A percentile compares a stretch with the other conserved stretches of the same genome.
These are phyloP conservation scores for Starmera quercuum DNA, from an alignment of 805 yeast genomes.

Conservation along the genomic window DNA sequence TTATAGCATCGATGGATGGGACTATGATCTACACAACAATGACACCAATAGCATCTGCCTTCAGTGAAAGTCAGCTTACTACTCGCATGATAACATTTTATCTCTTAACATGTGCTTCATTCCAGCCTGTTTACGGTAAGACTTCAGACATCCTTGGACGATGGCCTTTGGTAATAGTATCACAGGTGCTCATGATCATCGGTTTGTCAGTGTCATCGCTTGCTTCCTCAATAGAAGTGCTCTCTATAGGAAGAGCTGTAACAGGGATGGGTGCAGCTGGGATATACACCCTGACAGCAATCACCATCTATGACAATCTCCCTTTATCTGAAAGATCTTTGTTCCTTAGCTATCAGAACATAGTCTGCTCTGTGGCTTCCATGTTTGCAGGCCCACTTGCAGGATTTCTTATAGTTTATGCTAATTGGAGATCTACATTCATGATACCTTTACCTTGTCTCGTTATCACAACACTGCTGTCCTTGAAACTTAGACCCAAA, in stretches of 20 bases:
- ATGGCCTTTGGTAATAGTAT: slow-evolving; percentile 30
- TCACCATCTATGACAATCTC: slow-evolving; percentile 44
- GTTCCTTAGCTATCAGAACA: slow-evolving; percentile 38
- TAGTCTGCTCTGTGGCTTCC: slow-evolving; percentile 28
- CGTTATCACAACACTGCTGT: slow-evolving; percentile 17
- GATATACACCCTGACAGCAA: slow-evolving; percentile 38
- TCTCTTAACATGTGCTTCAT: slow-evolving; percentile 55
- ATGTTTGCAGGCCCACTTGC: slow-evolving; percentile 32
- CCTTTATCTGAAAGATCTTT: slow-evolving; percentile 42
- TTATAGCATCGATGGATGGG: slow-evolving; percentile 49
- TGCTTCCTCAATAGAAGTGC: slow-evolving; percentile 30
- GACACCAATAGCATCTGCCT: slow-evolving; percentile 45
- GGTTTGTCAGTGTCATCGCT: slow-evolving; percentile 35
- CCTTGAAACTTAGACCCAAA: slow-evolving; percentile 21
- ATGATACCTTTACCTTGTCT: slow-evolving; percentile 28
- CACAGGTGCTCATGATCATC: slow-evolving; percentile 33
- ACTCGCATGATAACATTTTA: slow-evolving; percentile 67
- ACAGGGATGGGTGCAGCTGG: slow-evolving; percentile 54
- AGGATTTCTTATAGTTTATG: slow-evolving; percentile 21
- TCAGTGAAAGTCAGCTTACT: slow-evolving; percentile 37
- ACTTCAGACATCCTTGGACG: slow-evolving; percentile 55
- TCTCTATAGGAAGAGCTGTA: slow-evolving; percentile 38
- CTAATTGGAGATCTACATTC: slow-evolving; percentile 34
- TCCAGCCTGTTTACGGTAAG: slow-evolving; percentile 64
- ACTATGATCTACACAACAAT: slow-evolving; percentile 49